Evolutionary conservation across 2,329 filamentous ascomycete genomes (phyloP).

Genomic region (Stagonosporopsis tanaceti): DNA sequence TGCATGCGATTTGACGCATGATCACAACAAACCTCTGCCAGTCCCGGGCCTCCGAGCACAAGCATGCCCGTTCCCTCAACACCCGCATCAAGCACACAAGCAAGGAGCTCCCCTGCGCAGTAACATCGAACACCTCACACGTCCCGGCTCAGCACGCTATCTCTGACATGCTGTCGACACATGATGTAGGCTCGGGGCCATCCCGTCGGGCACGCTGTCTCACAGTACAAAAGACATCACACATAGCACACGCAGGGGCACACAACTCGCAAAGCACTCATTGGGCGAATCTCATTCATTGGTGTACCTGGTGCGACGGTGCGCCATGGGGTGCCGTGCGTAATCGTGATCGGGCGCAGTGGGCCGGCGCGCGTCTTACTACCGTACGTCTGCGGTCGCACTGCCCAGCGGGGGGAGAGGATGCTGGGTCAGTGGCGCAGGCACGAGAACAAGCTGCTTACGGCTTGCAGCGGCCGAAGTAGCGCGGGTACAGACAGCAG

Average conservation of each 20-base stretch:
- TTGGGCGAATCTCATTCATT: slow-evolving; percentile 26
- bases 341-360: not conserved
- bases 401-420: not conserved
- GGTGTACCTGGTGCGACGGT: slow-evolving; percentile 18
- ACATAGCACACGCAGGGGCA: not conserved
- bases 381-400: not conserved
- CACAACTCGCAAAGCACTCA: slow-evolving; percentile 1
- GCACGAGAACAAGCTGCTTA: slow-evolving; percentile 50
- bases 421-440: not conserved
- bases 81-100: not conserved
- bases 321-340: not conserved
- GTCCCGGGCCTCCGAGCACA: not conserved
- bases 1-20: too few relatives aligned
- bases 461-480: slow-evolving; percentile 82
- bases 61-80: not conserved
- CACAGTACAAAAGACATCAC: not conserved
- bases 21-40: too few relatives aligned
- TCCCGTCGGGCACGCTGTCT: not conserved
- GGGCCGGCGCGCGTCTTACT: not conserved
- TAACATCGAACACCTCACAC: slow-evolving; percentile 2
- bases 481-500: slow-evolving; percentile 79
- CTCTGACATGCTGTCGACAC: slow-evolving; percentile 28
- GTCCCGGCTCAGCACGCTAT: not conserved
- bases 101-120: slow-evolving; percentile 1
- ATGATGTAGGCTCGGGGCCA: slow-evolving; percentile 6